Evolutionary conservation across 345 rosid species (phyloP).

Genomic region (Turnera subulata): DNA sequence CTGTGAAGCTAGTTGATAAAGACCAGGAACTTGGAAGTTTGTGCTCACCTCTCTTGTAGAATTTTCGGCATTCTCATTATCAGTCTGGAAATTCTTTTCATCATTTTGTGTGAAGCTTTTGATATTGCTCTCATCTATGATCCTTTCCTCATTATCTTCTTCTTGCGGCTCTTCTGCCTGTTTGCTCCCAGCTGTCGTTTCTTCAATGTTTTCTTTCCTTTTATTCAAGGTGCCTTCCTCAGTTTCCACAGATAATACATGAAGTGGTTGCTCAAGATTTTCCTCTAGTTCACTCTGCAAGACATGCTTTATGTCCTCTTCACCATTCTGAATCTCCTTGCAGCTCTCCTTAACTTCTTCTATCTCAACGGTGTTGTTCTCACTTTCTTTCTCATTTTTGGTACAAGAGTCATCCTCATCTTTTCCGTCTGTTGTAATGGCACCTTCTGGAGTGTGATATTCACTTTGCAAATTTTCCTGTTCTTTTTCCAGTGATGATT

Average conservation of each 20-base stretch:
- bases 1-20: neutral
- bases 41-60: constrained; percentile 5
- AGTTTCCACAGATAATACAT: neutral
- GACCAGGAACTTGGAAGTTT: neutral
- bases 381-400: neutral
- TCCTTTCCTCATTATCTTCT: neutral
- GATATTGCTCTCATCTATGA: neutral
- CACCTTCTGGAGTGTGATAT: too few species aligned
- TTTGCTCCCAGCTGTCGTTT: too few species aligned
- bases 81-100: constrained; percentile 4
- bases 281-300: neutral
- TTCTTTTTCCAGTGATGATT: too few species aligned
- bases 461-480: too few species aligned
- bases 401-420: neutral
- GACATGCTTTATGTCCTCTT: constrained; percentile 3
- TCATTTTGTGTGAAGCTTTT: neutral
- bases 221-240: neutral
- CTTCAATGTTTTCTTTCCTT: neutral
- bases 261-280: constrained; percentile 1
- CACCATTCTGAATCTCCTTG: constrained; percentile 5
- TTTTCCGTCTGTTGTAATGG: too few species aligned
- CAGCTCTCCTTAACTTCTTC: neutral
- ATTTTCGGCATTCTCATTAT: constrained; percentile 1
- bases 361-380: neutral
- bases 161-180: neutral